Percentiles rank a stretch among this genome's conserved stretches.
Evolutionary conservation across 75 land plant species (phyloP).

Genomic region (Gnetum montanum): DNA sequence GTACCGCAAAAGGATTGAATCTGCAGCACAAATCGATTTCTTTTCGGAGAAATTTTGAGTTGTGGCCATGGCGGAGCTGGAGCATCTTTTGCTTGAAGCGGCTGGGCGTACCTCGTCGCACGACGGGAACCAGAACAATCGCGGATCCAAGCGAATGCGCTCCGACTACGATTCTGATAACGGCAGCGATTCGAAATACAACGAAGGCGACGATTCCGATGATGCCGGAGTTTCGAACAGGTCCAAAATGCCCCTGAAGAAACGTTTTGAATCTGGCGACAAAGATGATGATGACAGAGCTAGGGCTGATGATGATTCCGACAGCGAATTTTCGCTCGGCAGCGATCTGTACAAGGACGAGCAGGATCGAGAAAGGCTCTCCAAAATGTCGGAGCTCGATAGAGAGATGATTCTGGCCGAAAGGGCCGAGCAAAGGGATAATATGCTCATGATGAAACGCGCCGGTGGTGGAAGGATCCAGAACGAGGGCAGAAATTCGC

Average conservation of each 20-base stretch:
- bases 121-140: constrained; percentile 24
- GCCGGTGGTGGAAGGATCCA: no score
- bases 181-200: constrained; percentile 43
- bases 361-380: constrained; percentile 49
- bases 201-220: constrained; percentile 47
- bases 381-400: constrained; percentile 58
- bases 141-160: constrained; percentile 35
- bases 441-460: constrained; percentile 35
- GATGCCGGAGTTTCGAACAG: constrained; percentile 53
- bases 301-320: constrained; percentile 56
- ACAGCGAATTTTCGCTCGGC: constrained; percentile 51
- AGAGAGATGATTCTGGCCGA: constrained; percentile 68
- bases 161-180: constrained; percentile 49
- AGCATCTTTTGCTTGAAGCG: constrained; percentile 72
- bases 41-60: no score
- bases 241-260: constrained; percentile 77
- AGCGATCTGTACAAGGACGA: constrained; percentile 91
- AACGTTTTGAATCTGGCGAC: constrained; percentile 54
- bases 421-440: constrained; percentile 43
- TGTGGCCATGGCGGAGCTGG: constrained; percentile 76
- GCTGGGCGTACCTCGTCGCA: constrained; percentile 55
- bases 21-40: no score
- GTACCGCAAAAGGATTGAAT: no score
- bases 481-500: background rate
- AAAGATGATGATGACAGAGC: constrained; percentile 38